A percentile compares a stretch with the other conserved stretches of the same genome.
phyloP scores from a whole-genome alignment of 768 basidiomycete species.

The Sistotremastrum niveocremeum region DNA sequence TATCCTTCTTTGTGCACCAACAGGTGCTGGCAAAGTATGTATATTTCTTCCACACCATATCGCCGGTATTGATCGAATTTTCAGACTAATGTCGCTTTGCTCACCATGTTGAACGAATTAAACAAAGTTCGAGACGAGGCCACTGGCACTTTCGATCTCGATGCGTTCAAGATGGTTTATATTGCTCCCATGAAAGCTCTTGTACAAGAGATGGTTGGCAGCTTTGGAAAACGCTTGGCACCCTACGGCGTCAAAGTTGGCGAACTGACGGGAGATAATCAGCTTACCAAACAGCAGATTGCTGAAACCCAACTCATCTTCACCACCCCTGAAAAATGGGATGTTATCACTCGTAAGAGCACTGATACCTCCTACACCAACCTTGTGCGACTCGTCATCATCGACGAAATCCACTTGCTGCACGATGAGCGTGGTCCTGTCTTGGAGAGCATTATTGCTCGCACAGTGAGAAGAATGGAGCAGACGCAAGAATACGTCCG shows the following conservation, averaged over 20 bases:
- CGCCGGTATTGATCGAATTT: constrained; percentile 8
- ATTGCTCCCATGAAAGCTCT: constrained; percentile 99
- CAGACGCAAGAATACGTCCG: constrained; percentile 89
- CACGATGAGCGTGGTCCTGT: constrained; percentile 99
- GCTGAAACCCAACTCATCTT: constrained; percentile 96
- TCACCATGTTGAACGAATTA: constrained; percentile 86
- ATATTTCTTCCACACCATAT: background rate
- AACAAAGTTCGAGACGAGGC: constrained; percentile 74
- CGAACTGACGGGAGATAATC: constrained; percentile 92
- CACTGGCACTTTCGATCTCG: constrained; percentile 70
- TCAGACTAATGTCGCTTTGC: constrained; percentile 95
- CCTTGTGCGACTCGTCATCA: constrained; percentile 89
- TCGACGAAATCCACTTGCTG: constrained; percentile 94
- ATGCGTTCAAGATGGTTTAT: constrained; percentile 93
- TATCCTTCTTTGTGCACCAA: constrained; percentile 90
- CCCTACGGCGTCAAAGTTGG: constrained; percentile 72
- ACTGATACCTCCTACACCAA: constrained; percentile 96
- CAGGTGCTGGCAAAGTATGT: constrained; percentile 92
- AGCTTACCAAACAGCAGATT: constrained; percentile 97
- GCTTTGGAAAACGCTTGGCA: constrained; percentile 67
- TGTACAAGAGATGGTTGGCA: constrained; percentile 97
- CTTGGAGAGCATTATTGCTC: constrained; percentile 77
- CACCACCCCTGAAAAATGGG: constrained; percentile 98
- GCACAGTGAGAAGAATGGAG: constrained; percentile 89
- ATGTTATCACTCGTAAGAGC: constrained; percentile 96